Evolutionary conservation across 1,284 basidiomycete genomes (phyloP), one percentile per base, ranked within the genome.

Genomic region (Ustanciosporium gigantosporum): DNA sequence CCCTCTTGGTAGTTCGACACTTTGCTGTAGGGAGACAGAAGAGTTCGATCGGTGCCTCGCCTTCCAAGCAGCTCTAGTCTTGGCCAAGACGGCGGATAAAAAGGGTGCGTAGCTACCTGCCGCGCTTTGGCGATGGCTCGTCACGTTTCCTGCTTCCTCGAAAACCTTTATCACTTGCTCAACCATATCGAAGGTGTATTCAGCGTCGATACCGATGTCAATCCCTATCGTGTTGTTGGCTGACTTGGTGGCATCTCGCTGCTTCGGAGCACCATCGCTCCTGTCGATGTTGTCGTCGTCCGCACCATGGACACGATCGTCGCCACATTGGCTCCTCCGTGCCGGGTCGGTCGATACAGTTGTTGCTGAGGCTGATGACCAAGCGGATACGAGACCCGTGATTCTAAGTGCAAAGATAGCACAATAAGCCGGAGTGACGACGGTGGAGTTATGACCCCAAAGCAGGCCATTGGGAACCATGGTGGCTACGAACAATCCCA

Each of bases 331-430:
- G n/a, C n/a, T n/a, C n/a, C n/a, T n/a, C n/a, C n/a, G n/a, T n/a
- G n/a, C n/a, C 9, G 27, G 27, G 9, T 9, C 11, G 14, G 9
- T 9, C 9, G 17, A 11, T 13, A 9, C 32, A 16, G 27, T 31
- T 38, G 35, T 9, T 42, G 38, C 5, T 32, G 43, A 56, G n/a
- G n/a, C n/a, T n/a, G n/a, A n/a, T n/a, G n/a, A n/a, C n/a, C n/a
- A n/a, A n/a, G n/a, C n/a, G 2, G 45, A 41, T 31, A 56, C 61
- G 14, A 68, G 41, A 3, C 47, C 59, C 4, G 50, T 57, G 23
- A 68, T 61, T 11, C 47, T 47, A 15, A 70, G 49, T n/a, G 66
- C 65, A 37, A 70, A 66, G 15, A 70, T 64, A 31, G 53, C 57
- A 25, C 61, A 64, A 41, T 70, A 70, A 0, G 48, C 61, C 0